Conservation (phyloP, 2,329 filamentous ascomycete species). For the Neonectria punicea region DNA sequence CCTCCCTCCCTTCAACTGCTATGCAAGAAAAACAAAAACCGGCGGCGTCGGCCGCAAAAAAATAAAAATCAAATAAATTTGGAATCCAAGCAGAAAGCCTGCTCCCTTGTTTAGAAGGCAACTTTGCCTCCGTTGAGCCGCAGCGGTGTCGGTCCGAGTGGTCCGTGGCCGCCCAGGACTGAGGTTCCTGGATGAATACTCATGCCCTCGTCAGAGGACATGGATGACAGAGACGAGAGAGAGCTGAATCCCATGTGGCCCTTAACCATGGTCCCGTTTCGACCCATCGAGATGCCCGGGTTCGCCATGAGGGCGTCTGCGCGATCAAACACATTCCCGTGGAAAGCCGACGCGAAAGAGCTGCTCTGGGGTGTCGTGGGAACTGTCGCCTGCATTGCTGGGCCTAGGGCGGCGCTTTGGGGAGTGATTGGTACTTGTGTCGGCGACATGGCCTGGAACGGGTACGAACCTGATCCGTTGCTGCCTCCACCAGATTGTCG, state of each 20-base stretch:
- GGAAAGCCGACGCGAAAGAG: conserved; percentile 65
- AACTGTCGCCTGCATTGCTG: conserved; percentile 89
- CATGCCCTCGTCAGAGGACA: conserved; percentile 53
- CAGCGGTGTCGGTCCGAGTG: conserved; percentile 46
- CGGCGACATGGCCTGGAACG: conserved; percentile 43
- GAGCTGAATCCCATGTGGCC: conserved; percentile 54
- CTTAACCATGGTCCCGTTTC: conserved; percentile 59
- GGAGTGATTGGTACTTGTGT: conserved; percentile 78
- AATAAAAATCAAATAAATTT: conserved; percentile 4
- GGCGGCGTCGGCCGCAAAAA: conserved; percentile 14
- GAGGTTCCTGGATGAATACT: conserved; percentile 41
- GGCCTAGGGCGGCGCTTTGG: conserved; percentile 87
- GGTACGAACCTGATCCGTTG: conserved; percentile 35
- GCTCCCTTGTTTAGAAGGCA: conserved; percentile 45
- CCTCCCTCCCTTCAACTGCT: conserved; percentile 17
- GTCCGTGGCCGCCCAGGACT: conserved; percentile 47
- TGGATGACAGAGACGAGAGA: conserved; percentile 54
- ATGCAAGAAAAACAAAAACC: conserved; percentile 32
- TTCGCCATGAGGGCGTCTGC: conserved; percentile 68
- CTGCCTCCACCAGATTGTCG: conserved; percentile 27
- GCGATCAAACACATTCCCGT: conserved; percentile 69
- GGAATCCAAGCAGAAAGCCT: conserved; percentile 28
- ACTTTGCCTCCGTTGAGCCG: conserved; percentile 53
- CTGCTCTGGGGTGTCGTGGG: conserved; percentile 74
- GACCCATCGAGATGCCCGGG: conserved; percentile 67